Percentiles rank a stretch among this genome's conserved stretches.
phyloP scores from a whole-genome alignment of 2,329 filamentous ascomycete species.

The Thielaviopsis euricoi region DNA sequence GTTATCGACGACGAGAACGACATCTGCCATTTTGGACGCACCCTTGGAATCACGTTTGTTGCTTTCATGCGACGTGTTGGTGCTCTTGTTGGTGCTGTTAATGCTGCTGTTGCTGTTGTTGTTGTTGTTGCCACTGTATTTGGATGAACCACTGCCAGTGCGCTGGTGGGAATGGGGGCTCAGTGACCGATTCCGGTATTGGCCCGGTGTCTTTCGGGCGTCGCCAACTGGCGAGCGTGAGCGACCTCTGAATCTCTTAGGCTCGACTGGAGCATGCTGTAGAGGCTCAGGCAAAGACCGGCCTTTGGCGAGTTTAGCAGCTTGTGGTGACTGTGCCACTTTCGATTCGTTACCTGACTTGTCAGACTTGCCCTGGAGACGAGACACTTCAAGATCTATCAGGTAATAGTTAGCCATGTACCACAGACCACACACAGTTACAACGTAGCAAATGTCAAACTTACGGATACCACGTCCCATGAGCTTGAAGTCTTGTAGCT shows the following conservation, averaged over 20 bases:
- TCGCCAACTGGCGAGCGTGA: neutral
- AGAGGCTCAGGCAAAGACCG: neutral
- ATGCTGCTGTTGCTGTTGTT: neutral
- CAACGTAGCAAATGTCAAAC: conserved; percentile 20
- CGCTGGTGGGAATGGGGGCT: neutral
- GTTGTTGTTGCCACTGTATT: neutral
- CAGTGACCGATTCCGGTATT: neutral
- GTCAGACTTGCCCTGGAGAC: neutral
- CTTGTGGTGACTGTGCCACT: neutral
- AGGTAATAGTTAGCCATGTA: neutral
- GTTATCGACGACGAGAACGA: neutral
- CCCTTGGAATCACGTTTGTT: neutral
- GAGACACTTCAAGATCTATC: neutral
- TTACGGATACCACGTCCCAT: conserved; percentile 87
- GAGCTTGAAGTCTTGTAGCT: conserved; percentile 65
- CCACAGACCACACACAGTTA: neutral
- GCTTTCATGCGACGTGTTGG: neutral
- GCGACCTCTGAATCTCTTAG: neutral
- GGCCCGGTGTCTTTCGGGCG: neutral
- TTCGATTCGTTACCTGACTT: neutral
- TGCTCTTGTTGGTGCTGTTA: neutral
- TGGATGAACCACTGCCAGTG: neutral
- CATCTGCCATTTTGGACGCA: neutral
- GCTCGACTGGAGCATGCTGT: neutral
- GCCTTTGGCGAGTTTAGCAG: neutral